A percentile compares a stretch with the other conserved stretches of the same genome.
Evolutionary conservation across 495 filamentous ascomycete genomes (phyloP).

Genomic region (Viridothelium virens): DNA sequence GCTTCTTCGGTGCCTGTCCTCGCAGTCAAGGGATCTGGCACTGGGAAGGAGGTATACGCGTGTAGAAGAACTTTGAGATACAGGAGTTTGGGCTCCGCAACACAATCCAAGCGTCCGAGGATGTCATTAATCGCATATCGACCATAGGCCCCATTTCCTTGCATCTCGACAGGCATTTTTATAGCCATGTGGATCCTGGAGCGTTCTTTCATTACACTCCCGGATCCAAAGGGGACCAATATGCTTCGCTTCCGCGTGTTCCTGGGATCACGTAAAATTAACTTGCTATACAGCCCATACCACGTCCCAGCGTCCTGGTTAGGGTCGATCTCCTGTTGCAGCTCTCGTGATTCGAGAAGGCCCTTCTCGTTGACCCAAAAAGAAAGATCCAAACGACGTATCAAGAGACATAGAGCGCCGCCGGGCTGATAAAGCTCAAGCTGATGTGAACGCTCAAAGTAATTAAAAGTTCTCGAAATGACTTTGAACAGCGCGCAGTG

Average conservation of each 20-base stretch:
- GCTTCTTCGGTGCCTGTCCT: conserved; percentile 31
- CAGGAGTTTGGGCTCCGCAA: conserved; percentile 27
- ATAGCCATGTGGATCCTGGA: conserved; percentile 34
- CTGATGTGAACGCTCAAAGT: conserved; percentile 23
- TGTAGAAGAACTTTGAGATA: conserved; percentile 30
- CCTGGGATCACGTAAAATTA: conserved; percentile 39
- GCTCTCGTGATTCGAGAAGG: conserved; percentile 23
- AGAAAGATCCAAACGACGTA: conserved; percentile 27
- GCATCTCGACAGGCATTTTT: conserved; percentile 1
- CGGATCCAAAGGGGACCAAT: conserved; percentile 22
- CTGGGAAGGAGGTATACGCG: conserved; percentile 29
- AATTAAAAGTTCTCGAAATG: conserved; percentile 20
- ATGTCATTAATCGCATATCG: conserved; percentile 30
- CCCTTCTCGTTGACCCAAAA: conserved; percentile 28
- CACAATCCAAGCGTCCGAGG: conserved; percentile 30
- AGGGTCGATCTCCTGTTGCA: conserved; percentile 28
- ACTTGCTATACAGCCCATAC: conserved; percentile 43
- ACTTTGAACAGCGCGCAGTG: conserved; percentile 14
- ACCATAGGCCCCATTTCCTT: conserved; percentile 29
- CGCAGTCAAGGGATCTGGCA: conserved; percentile 32
- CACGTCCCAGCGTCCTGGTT: conserved; percentile 40
- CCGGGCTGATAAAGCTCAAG: conserved; percentile 24
- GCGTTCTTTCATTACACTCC: conserved; percentile 5
- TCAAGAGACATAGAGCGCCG: conserved; percentile 19
- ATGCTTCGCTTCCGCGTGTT: conserved; percentile 33